A percentile compares a stretch with the other conserved stretches of the same genome.
phyloP scores from a whole-genome alignment of 176 grass and related monocot genomes.

The Oryza rufipogon region DNA sequence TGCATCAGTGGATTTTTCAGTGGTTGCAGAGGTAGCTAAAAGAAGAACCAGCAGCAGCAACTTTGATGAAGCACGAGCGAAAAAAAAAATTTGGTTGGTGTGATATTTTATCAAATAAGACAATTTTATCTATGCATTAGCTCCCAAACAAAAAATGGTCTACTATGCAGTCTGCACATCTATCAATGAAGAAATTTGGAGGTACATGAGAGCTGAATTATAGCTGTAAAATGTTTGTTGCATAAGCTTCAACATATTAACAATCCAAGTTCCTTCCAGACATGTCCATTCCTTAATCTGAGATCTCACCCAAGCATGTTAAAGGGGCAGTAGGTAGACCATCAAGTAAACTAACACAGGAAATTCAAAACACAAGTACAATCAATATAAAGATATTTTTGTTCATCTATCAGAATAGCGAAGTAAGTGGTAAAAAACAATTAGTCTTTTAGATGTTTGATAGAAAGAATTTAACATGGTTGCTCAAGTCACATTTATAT shows the following conservation, averaged over 20 bases:
- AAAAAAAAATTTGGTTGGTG: conserved; percentile 21
- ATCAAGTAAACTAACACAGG: background rate
- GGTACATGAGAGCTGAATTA: conserved; percentile 12
- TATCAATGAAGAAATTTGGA: conserved; percentile 20
- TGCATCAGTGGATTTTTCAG: conserved; percentile 47
- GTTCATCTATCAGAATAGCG: background rate
- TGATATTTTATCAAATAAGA: conserved; percentile 21
- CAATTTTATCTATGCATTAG: conserved; percentile 5
- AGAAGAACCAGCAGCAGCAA: conserved; percentile 16
- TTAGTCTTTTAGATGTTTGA: conserved; percentile 7
- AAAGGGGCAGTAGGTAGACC: background rate
- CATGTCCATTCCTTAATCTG: background rate
- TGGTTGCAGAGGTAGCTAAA: conserved; percentile 37
- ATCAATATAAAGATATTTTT: background rate
- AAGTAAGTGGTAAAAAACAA: background rate
- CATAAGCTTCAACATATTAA: conserved; percentile 19
- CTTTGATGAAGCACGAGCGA: background rate
- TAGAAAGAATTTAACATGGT: background rate
- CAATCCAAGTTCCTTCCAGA: conserved; percentile 5
- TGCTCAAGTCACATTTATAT: conserved; percentile 19
- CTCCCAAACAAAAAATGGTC: conserved; percentile 21
- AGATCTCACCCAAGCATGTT: background rate
- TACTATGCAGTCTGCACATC: background rate
- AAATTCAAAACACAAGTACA: background rate
- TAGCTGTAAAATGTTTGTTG: conserved; percentile 26